Evolutionary conservation across 1,139 yeast genomes (phyloP), one percentile per base, ranked within the genome.

Genomic region (Saccharomycopsis hybrid): DNA sequence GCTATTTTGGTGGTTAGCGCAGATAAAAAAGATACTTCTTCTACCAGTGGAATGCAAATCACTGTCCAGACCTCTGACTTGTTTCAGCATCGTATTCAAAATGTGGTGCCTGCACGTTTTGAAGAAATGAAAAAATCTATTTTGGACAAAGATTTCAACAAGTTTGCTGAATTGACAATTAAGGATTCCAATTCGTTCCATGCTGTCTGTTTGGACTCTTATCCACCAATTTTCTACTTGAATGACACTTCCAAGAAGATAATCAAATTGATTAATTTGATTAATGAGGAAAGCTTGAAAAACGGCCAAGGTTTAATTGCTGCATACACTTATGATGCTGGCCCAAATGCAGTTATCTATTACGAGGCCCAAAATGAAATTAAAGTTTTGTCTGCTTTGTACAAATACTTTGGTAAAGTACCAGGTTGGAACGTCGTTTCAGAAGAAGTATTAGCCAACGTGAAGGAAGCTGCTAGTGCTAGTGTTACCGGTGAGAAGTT

Each of bases 271-370:
- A 78, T 90, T 37, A 95, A 92, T 66, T 72, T 74, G 52, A 79
- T 92, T 65, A 92, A 92, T 64, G 82, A 74, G 57, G 44, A 62
- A 1, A 44, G 49, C 30, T 57, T 56, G 8, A 71, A 72, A 3
- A 36, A 31, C 18, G 53, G 51, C n/a, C 41, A 49, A 2, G 49
- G 47, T 2, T 64, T 65, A 49, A 74, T 89, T 50, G 97, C 96
- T 28, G 97, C 97, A 36, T 92, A 92, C 68, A 94, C 99, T 2
- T 92, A 85, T 63, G 99, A 92, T 66, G 99, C 99, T 39, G 99
- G 99, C 62, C 98, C 99, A 65, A 92, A 92, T 69, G 96, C 97
- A 11, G 99, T 92, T 46, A 78, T 92, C 55, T 92, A 92, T 71
- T 92, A 90, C 65, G 80, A 84, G 63, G 76, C 76, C 58, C 72